These are phyloP conservation scores for Tilletia setariae DNA, from an alignment of 1,284 basidiomycete genomes.

Conservation along the genomic window DNA sequence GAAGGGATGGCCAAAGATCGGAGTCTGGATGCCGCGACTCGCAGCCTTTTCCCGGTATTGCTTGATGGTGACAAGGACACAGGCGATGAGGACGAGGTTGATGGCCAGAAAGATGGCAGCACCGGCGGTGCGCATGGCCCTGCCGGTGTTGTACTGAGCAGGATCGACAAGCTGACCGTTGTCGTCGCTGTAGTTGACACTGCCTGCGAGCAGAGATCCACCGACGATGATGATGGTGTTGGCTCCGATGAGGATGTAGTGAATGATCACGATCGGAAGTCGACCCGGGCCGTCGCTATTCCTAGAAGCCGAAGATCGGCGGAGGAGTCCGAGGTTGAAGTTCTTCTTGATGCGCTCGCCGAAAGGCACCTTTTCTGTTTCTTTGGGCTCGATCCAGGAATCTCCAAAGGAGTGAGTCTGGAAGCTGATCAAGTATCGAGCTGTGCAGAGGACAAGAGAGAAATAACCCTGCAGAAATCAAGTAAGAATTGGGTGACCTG, in stretches of 20 bases:
- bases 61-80: background rate
- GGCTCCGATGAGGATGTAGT: constrained; percentile 24
- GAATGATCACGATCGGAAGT: constrained; percentile 3
- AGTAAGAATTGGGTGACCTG: too few species aligned
- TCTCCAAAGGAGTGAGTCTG: constrained; percentile 27
- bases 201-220: constrained; percentile 19
- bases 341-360: background rate
- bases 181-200: too few species aligned
- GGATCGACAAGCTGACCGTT: background rate
- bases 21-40: background rate
- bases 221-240: constrained; percentile 30
- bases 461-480: constrained; percentile 28
- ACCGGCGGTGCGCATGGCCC: constrained; percentile 4
- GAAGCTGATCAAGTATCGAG: constrained; percentile 36
- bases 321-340: background rate
- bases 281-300: too few species aligned
- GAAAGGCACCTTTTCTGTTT: background rate
- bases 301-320: background rate
- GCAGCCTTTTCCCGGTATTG: background rate
- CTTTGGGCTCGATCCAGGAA: constrained; percentile 29
- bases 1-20: background rate
- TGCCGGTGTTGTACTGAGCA: background rate
- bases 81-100: constrained; percentile 4
- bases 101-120: constrained; percentile 11
- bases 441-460: constrained; percentile 33